Evolutionary conservation across 2,329 filamentous ascomycete species (phyloP), one percentile per base, ranked within the genome.

Genomic region (Aspergillus jensenii): DNA sequence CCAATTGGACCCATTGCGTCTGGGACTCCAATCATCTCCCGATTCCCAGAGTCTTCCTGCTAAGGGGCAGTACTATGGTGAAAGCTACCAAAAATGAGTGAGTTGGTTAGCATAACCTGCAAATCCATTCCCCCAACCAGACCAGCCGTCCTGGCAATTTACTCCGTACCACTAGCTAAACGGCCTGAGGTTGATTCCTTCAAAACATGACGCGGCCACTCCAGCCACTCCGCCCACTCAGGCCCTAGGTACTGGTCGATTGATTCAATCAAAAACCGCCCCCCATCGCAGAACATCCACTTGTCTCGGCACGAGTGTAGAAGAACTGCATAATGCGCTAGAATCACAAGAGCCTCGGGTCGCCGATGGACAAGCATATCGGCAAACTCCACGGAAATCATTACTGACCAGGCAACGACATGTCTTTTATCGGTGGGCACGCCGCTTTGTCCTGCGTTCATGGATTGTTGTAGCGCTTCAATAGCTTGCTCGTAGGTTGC

Each of bases 321-420:
- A 0, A 76, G 23, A 1, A 75, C 67, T 2, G 71, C 74, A 56
- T 72, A 78, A 55, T 77, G 69, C 6, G 74, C 73, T 6, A 77
- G 61, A 8, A 78, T 69, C 6, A 74, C 67, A 4, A 78, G 62
- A 5, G 76, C 73, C 56, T 77, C 74, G 0, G 72, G 71, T 8
- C 64, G 65, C n/a, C 71, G 63, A 47, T 70, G 61, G 15, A 65
- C 53, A 1, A 78, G 47, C 2, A 72, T 58, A 1, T 68, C 61
- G 6, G 70, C 62, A 53, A 71, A 78, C 6, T 68, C 67, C 6
- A 46, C 40, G 11, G 64, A 44, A 1, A 74, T 52, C 47, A 70
- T 65, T n/a, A 71, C 59, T 1, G 69, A 65, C 72, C 71, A 74
- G 4, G 59, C 62, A 6, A 52, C 2, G 56, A 44, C 4, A 21